Percentiles rank a stretch among this genome's conserved stretches.
Conservation (phyloP, 345 rosid species). For the Salix viminalis region DNA sequence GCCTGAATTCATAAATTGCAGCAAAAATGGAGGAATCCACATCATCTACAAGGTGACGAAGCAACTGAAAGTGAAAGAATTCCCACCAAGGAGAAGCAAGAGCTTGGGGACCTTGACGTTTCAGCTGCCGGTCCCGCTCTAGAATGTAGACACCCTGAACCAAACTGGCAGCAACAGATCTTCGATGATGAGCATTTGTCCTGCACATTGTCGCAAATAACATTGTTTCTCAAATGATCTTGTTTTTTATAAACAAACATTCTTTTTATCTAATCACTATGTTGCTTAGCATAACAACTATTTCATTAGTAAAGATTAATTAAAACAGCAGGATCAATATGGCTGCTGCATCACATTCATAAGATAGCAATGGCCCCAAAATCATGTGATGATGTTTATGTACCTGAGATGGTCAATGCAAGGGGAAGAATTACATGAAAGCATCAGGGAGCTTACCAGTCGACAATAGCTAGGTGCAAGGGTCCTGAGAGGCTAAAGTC, state of each 20-base stretch:
- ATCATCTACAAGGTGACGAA: slow-evolving; percentile 59
- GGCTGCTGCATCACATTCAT: background rate
- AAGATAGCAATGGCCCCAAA: background rate
- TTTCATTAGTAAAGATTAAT: background rate
- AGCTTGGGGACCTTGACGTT: slow-evolving; percentile 55
- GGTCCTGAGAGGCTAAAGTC: slow-evolving; percentile 65
- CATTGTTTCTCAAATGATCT: background rate
- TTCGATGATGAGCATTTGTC: slow-evolving; percentile 58
- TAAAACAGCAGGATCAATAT: background rate
- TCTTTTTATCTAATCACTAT: background rate
- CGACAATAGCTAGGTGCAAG: slow-evolving; percentile 51
- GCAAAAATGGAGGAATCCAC: slow-evolving; percentile 75
- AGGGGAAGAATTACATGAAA: background rate
- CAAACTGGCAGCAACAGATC: slow-evolving; percentile 73
- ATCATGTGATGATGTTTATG: background rate
- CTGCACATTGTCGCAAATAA: slow-evolving; percentile 28
- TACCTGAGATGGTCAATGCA: background rate
- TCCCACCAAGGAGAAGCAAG: slow-evolving; percentile 84
- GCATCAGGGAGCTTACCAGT: slow-evolving; percentile 47
- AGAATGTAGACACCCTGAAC: slow-evolving; percentile 74
- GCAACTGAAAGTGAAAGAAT: slow-evolving; percentile 59
- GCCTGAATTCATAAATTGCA: slow-evolving; percentile 65
- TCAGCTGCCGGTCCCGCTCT: slow-evolving; percentile 84
- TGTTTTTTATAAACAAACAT: background rate
- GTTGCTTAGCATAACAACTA: background rate